Percentiles rank a stretch among this genome's conserved stretches.
Conservation (phyloP, 495 filamentous ascomycete species). For the Chaetomium cochliodes region DNA sequence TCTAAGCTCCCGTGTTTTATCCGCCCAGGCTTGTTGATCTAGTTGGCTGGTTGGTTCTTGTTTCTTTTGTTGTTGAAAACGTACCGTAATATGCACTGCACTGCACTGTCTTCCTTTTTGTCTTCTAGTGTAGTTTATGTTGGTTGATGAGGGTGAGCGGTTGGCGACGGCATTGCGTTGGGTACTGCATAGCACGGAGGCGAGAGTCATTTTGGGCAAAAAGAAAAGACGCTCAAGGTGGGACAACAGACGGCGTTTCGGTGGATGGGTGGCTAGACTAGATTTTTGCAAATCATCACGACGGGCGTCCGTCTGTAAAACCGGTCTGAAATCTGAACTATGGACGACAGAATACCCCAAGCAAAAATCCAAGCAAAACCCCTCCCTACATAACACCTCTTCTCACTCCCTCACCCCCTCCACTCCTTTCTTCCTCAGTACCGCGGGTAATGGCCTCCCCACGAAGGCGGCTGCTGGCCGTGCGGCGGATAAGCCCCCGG, state of each 20-base stretch:
- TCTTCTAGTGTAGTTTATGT: not conserved
- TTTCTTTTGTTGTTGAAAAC: not conserved
- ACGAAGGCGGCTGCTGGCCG: conserved; percentile 18
- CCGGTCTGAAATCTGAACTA: not conserved
- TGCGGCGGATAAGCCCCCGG: conserved; percentile 17
- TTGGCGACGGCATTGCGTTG: not conserved
- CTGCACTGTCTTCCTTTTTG: too few relatives aligned
- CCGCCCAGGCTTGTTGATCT: not conserved
- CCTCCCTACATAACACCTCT: not conserved
- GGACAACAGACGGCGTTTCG: not conserved
- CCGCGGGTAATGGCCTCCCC: conserved; percentile 20
- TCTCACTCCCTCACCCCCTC: too few relatives aligned
- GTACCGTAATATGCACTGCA: too few relatives aligned
- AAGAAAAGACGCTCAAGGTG: not conserved
- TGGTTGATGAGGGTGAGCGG: not conserved
- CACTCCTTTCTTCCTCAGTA: conserved; percentile 7
- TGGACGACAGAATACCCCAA: not conserved
- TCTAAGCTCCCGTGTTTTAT: too few relatives aligned
- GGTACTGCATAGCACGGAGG: conserved; percentile 9
- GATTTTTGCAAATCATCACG: not conserved
- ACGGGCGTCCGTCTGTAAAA: conserved; percentile 1
- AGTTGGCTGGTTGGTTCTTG: not conserved
- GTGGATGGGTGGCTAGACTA: not conserved
- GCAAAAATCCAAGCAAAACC: not conserved
- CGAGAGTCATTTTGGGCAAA: not conserved